Evolutionary conservation across 2,329 filamentous ascomycete genomes (phyloP).

Genomic region (Cyphellophora attinorum): DNA sequence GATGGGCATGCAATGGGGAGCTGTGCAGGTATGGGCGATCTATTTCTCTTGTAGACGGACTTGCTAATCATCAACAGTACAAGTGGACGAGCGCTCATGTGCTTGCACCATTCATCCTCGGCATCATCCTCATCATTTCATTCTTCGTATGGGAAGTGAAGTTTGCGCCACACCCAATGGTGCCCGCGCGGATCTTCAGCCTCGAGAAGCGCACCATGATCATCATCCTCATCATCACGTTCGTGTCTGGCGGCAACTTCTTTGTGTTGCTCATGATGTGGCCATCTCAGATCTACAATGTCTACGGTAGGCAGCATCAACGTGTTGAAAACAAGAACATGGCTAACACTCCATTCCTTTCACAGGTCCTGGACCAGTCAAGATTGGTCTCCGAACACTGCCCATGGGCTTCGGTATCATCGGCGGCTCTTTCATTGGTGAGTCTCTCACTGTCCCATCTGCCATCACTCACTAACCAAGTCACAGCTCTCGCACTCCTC

Average conservation of each 20-base stretch:
- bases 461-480: too few species aligned
- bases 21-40: conserved; percentile 31
- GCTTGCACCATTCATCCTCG: conserved; percentile 36
- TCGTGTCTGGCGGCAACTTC: conserved; percentile 51
- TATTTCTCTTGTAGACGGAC: too few species aligned
- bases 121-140: conserved; percentile 30
- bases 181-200: conserved; percentile 28
- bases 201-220: conserved; percentile 32
- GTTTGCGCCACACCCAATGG: conserved; percentile 36
- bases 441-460: too few species aligned
- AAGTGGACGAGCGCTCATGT: conserved; percentile 36
- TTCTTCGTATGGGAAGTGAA: conserved; percentile 39
- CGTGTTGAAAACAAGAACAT: neutral
- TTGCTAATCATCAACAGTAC: conserved; percentile 24
- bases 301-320: too few species aligned
- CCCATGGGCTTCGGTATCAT: conserved; percentile 58
- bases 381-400: conserved; percentile 55
- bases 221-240: conserved; percentile 48
- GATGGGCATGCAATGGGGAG: conserved; percentile 43
- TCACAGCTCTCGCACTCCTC: conserved; percentile 48
- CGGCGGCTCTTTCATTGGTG: conserved; percentile 50
- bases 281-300: conserved; percentile 56
- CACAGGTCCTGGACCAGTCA: conserved; percentile 55
- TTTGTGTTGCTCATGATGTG: conserved; percentile 49
- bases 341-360: neutral